Base-by-base conservation (phyloP, 2,329 filamentous ascomycete genomes). In the Albifimbria verrucaria region DNA sequence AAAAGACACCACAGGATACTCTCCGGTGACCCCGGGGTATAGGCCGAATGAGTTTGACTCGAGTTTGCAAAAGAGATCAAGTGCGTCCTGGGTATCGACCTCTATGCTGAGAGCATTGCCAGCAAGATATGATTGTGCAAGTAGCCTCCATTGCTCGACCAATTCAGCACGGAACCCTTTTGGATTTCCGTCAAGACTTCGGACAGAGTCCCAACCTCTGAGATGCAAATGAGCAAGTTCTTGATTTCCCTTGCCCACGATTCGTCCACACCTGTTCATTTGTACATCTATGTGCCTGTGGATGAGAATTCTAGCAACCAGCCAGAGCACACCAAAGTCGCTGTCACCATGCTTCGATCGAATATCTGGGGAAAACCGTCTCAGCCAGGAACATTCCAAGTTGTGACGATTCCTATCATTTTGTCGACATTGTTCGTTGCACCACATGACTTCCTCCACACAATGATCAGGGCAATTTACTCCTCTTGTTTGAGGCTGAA, bases 21-120 rank as follows among this genome's bases (percentile, higher is more conserved):
- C 32, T n/a, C 55, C 55, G 6, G 55, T 57, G 17, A 52, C 44
- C 17, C 53, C 51, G 18, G 55, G 55, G 36, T 57, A 57, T 3
- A 57, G 50, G 36, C 55, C 55, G 36, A 57, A 57, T 7, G 55
- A 57, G 43, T 57, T 57, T 3, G 51, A 45, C 36, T 57, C 55
- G n/a, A 53, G 26, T 25, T 55, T 52, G 50, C 52, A 57, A 41
- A 57, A 49, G 20, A 57, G 48, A 11, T 48, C 26, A 17, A 55
- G 25, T 11, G 53, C 39, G 9, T 52, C 48, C 11, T 55, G 50
- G 12, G 42, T 12, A 12, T 36, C 22, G 12, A 20, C 25, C 12
- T 10, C 11, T n/a, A 48, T 18, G 11, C 23, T 3, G 9, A 48
- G 46, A 45, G 17, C 20, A 20, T 32, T 26, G 18, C n/a, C 20